Conservation (phyloP, 2,329 filamentous ascomycete genomes). For the Trichoderma sp. region DNA sequence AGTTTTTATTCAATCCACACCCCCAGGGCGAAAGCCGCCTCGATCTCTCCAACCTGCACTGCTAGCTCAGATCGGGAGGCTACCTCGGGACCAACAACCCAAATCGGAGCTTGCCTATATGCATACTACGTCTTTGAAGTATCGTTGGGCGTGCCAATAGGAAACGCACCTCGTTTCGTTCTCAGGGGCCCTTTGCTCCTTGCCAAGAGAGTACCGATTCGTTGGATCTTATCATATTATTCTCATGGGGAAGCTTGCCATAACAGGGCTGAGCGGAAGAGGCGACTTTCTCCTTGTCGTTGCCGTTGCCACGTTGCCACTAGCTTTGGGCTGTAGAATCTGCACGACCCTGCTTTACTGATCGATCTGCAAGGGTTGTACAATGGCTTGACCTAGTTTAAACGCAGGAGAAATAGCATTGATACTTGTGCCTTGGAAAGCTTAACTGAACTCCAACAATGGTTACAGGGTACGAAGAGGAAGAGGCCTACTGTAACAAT, state of each 20-base stretch:
- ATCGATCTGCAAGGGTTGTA: not conserved
- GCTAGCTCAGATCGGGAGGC: conserved; percentile 32
- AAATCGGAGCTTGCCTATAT: not conserved
- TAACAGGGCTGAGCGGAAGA: not conserved
- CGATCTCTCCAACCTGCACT: conserved; percentile 31
- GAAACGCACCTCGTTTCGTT: not conserved
- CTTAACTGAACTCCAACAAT: not conserved
- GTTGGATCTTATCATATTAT: not conserved
- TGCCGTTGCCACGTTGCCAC: not conserved
- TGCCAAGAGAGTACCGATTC: not conserved
- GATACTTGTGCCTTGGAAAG: not conserved
- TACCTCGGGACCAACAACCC: not conserved
- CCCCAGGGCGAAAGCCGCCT: not conserved
- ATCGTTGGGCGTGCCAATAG: not conserved
- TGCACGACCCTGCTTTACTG: not conserved
- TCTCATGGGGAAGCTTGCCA: not conserved
- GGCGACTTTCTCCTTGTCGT: not conserved
- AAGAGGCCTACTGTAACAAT: not conserved
- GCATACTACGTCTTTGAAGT: not conserved
- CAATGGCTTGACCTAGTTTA: not conserved
- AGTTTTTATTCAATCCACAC: not conserved
- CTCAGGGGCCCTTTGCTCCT: not conserved
- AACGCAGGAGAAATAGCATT: not conserved
- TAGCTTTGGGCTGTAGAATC: not conserved
- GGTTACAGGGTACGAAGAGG: not conserved